Evolutionary conservation across 202 grass and related monocot species (phyloP), one percentile per base, ranked within the genome.

Genomic region (Setaria viridis): DNA sequence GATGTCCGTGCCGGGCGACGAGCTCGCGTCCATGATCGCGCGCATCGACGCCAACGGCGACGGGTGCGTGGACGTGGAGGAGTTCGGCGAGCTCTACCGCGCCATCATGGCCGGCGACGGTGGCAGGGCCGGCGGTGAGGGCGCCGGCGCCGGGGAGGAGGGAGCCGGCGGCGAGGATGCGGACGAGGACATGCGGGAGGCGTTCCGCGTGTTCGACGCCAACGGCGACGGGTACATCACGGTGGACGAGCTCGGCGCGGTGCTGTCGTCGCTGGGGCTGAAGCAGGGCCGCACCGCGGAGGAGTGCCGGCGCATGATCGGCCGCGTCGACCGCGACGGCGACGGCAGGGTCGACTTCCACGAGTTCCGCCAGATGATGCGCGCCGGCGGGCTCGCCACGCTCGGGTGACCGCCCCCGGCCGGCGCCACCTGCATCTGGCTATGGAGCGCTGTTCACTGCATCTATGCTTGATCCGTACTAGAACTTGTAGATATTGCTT

Each of bases 361-460:
- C 49, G 94, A 97, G 82, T 97, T 97, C 90, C 70, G 79, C 81
- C 90, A 88, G 80, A 95, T 95, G 93, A 95, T 95, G 93, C 90
- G 90, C 15, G 78, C 83, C 17, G 93, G 93, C 25, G 90, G 91
- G 43, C 88, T 95, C 76, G 86, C 88, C 29, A 74, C 93, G 79
- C 91, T 95, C 72, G 86, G 88, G 25, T 95, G 83, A 50, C 10
- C 9, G 45, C 45, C 9, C 45, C 12, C 62, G 32, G 12, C 12
- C 1, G 34, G 42, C 3, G 7, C 30, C 16, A 2, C 30, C 7
- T 55, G 73, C 17, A 34, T 32, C 21, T 17, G 19, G 19, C n/a
- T 6, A 15, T 4, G 60, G 9, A 48, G 60, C 29, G 59, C 77
- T 29, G 62, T 10, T 30, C 29, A 1, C 20, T 1, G 25, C 29